A percentile compares a stretch with the other conserved stretches of the same genome.
Conservation (phyloP, 345 rosid species). For the Brassica juncea region DNA sequence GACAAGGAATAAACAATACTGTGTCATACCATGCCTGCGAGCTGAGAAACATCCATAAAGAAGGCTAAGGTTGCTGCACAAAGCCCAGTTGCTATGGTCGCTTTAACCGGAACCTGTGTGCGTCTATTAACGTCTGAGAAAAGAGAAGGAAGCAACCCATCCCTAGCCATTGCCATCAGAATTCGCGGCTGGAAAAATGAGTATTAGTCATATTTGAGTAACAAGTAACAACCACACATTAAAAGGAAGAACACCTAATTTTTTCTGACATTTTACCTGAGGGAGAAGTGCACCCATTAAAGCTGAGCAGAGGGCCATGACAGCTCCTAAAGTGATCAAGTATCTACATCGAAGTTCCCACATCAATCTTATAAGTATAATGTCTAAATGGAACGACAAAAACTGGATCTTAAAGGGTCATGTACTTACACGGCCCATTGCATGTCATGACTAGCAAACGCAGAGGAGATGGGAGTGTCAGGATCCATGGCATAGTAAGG, state of each 20-base stretch:
- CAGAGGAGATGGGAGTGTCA: slow-evolving; percentile 97
- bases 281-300: slow-evolving; percentile 95
- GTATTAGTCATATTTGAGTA: neutral
- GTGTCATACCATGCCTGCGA: slow-evolving; percentile 86
- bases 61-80: slow-evolving; percentile 71
- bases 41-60: slow-evolving; percentile 81
- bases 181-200: slow-evolving; percentile 71
- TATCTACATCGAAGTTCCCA: slow-evolving; percentile 52
- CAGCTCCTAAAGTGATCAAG: slow-evolving; percentile 83
- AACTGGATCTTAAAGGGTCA: neutral
- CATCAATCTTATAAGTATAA: neutral
- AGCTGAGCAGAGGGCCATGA: slow-evolving; percentile 94
- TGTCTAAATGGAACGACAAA: neutral
- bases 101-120: slow-evolving; percentile 81
- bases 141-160: slow-evolving; percentile 81
- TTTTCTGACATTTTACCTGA: slow-evolving; percentile 59
- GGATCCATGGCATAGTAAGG: slow-evolving; percentile 98
- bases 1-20: neutral
- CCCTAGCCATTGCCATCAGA: slow-evolving; percentile 95
- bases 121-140: slow-evolving; percentile 70
- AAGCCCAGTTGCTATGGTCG: slow-evolving; percentile 71
- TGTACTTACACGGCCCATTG: slow-evolving; percentile 95
- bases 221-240: neutral
- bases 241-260: neutral
- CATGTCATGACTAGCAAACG: slow-evolving; percentile 87